Evolutionary conservation across 108 stramenopile genomes (phyloP), one percentile per base, ranked within the genome.

Genomic region (Ochromonas danica): DNA sequence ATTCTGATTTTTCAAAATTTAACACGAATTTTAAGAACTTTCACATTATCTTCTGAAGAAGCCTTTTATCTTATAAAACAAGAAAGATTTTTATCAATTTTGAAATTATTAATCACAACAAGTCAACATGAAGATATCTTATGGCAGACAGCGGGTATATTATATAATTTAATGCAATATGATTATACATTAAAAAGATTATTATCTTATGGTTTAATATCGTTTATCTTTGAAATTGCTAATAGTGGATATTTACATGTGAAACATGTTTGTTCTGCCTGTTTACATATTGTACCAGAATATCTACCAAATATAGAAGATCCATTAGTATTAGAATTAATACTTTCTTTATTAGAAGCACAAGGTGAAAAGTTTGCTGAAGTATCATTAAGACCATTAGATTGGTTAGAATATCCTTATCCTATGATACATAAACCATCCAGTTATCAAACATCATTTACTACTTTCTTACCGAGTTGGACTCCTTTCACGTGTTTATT

Each of bases 251-350:
- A 14, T 36, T 10, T 35, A 28, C 31, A 17, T 41, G 72, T 75
- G 3, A 75, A 75, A 41, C 72, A 75, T 33, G 28, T 75, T 45
- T 75, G 72, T 33, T 75, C 72, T 6, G 72, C 72, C 25, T 67
- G 63, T 67, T 25, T 67, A 31, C 63, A 67, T 25, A 67, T 67
- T 3, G 25, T 67, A 14, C 63, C 63, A 10, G 63, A 67, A 27
- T 6, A 27, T 38, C 36, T 75, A 27, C 72, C 72, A 3, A 75
- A 75, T 25, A 75, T 45, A 10, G 72, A 75, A 6, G 72, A 75
- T 42, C 72, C 72, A 3, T 28, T 60, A 22, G 72, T 36, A 10
- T 33, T 75, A 3, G 45, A 75, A 33, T 41, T 75, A 41, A 42
- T 75, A 28, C 28, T 75, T 10, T 17, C 31, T 27, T 75, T 75